Conservation (phyloP, 495 filamentous ascomycete species). For the Penicillium waksmanii region DNA sequence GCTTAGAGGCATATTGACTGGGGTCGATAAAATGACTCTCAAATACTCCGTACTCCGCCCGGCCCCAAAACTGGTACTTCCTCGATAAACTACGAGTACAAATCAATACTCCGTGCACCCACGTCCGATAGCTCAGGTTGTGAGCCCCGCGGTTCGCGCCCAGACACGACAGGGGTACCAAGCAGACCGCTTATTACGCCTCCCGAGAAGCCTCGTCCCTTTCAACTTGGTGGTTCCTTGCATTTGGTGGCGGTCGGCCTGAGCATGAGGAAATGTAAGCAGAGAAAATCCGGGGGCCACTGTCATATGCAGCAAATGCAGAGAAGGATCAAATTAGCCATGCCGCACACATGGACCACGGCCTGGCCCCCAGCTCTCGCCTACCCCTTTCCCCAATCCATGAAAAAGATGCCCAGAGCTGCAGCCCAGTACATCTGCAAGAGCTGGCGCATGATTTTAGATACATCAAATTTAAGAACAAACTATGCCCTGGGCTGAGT, state of each 20-base stretch:
- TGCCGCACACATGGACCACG: neutral
- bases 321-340: neutral
- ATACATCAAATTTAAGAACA: conserved; percentile 1
- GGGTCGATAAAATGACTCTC: neutral
- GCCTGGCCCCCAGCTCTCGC: neutral
- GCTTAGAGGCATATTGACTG: neutral
- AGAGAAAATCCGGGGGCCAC: neutral
- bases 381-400: neutral
- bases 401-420: neutral
- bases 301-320: neutral
- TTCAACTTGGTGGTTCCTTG: neutral
- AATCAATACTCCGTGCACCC: neutral
- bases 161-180: neutral
- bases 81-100: neutral
- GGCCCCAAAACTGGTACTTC: neutral
- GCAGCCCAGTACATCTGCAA: neutral
- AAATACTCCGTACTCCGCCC: neutral
- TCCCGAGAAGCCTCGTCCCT: neutral
- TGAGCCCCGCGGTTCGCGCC: conserved; percentile 1
- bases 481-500: conserved; percentile 1
- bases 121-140: neutral
- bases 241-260: neutral
- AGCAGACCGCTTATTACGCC: conserved; percentile 1
- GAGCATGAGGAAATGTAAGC: neutral
- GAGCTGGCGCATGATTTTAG: neutral